Conservation (phyloP, 2,329 filamentous ascomycete genomes). For the Fusarium chaquense region DNA sequence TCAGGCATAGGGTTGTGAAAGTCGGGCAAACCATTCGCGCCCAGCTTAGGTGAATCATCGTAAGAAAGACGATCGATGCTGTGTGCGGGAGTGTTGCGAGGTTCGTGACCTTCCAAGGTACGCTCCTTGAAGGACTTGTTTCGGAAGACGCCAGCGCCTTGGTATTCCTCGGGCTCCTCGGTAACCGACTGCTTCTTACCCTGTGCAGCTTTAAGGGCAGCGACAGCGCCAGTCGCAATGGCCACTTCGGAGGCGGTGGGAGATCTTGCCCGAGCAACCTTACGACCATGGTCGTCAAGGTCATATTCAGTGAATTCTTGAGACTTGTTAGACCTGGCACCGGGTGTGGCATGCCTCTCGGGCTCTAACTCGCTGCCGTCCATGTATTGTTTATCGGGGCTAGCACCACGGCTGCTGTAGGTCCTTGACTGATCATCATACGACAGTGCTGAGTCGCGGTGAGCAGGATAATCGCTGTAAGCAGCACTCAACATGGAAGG, state of each 20-base stretch:
- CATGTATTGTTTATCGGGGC: constrained; percentile 58
- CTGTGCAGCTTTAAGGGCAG: constrained; percentile 63
- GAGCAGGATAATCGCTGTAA: constrained; percentile 60
- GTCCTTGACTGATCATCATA: constrained; percentile 49
- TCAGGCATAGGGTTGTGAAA: constrained; percentile 80
- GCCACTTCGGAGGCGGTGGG: constrained; percentile 69
- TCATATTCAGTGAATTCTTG: constrained; percentile 68
- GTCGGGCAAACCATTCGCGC: constrained; percentile 77
- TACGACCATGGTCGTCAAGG: constrained; percentile 68
- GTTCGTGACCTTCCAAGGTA: constrained; percentile 67
- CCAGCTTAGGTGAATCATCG: constrained; percentile 68
- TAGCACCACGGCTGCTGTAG: constrained; percentile 53
- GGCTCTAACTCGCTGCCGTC: constrained; percentile 56
- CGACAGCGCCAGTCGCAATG: constrained; percentile 68
- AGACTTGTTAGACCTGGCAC: constrained; percentile 55
- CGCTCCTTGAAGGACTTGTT: constrained; percentile 76
- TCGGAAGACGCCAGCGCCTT: constrained; percentile 65
- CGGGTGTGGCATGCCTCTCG: constrained; percentile 57
- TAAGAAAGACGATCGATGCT: constrained; percentile 69
- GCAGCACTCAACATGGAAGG: constrained; percentile 75
- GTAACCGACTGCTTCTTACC: constrained; percentile 57
- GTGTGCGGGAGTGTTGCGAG: constrained; percentile 67
- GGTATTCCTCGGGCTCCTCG: constrained; percentile 55
- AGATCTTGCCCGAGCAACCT: constrained; percentile 61
- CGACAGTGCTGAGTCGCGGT: constrained; percentile 54